Base-by-base conservation (phyloP, 2,329 filamentous ascomycete genomes). In the Fonsecaea pedrosoi region DNA sequence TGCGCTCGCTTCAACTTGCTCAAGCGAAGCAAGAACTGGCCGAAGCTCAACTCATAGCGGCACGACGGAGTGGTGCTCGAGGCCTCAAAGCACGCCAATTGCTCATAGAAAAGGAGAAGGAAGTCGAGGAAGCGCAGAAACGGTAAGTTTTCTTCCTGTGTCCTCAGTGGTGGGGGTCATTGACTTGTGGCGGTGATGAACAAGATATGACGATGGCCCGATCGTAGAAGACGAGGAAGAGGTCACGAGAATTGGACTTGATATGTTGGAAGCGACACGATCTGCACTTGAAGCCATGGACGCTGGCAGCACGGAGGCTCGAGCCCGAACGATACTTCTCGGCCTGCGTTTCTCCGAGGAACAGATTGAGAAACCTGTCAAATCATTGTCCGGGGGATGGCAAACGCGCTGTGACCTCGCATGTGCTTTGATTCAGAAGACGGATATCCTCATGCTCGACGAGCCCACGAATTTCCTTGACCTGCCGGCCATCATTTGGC, bases 401-500 rank as follows among this genome's bases (percentile, higher is more conserved):
- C 85, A 83, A 67, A 92, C 91, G 87, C 85, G 90, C 9, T 87
- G 86, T 34, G 82, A 87, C 65, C 82, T 92, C 0, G 89, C 89
- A 2, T 82, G 78, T 2, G 86, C 87, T 0, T 82, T 96, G 3
- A 85, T 92, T 0, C 89, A 93, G 69, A 86, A 89, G 7, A 86
- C 89, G 0, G 92, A 96, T 71, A 87, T 96, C 2, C 82, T 96
- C 65, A 89, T 96, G 59, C 86, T 96, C 1, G 92, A 96, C 76
- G 92, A 96, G 75, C 92, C 92, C 0, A 96, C 92, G 38, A 96
- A 96, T 74, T 96, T 92, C 75, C 84, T 96, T 1, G 92, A 96
- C 74, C 82, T 96, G 0, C 84, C 93, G 0, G 91, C 91, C 0
- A 93, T 96, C 65, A 87, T 96, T 64, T 96, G 92, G 92, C 82